Base-by-base conservation (phyloP, 2,329 filamentous ascomycete species). In the Trichophyton equinum region DNA sequence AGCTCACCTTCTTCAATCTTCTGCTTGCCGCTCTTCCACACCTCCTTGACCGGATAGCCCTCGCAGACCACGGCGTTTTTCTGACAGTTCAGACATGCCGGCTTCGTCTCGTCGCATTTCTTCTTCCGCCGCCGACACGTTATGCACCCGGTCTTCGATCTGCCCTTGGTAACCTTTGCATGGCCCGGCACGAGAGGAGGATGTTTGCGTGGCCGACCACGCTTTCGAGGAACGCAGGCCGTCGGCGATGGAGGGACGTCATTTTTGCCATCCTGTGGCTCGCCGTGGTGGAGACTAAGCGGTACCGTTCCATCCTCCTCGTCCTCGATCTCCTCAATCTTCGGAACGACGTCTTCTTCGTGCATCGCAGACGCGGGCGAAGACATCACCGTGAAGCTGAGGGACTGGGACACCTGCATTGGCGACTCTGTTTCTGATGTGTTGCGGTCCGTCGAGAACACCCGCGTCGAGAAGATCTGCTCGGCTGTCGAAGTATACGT, bases 41-140 rank as follows among this genome's bases (percentile, higher is more conserved):
- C 82, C 62, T 89, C 87, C 71, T 90, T 90, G 64, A 89, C 87
- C 58, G 89, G 88, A 70, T 95, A 96, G 11, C 91, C 91, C 74
- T 95, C 90, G 70, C 91, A 96, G 11, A 91, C 84, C 11, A 95
- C 89, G 7, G 90, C 89, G 71, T 95, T 96, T 79, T 95, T 96
- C 75, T 94, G 87, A 70, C 91, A 96, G 68, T 95, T 95, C 73
- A 89, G 80, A 61, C 65, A 72, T 30, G 67, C 64, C 57, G 76
- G 76, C 65, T 75, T 77, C 51, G 75, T 75, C 66, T 77, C 75
- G 62, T 77, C 75, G 67, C 81, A 84, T 70, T 83, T 84, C 77
- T 84, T 84, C 73, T 84, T 84, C 60, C 82, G 75, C 65, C 80
- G 76, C 59, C 81, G 74, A 73, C 82, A 84, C 60, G 82, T 84